Evolutionary conservation across 192 early-diverging fungal genomes (phyloP).

Genomic region (Coemansia biformis): DNA sequence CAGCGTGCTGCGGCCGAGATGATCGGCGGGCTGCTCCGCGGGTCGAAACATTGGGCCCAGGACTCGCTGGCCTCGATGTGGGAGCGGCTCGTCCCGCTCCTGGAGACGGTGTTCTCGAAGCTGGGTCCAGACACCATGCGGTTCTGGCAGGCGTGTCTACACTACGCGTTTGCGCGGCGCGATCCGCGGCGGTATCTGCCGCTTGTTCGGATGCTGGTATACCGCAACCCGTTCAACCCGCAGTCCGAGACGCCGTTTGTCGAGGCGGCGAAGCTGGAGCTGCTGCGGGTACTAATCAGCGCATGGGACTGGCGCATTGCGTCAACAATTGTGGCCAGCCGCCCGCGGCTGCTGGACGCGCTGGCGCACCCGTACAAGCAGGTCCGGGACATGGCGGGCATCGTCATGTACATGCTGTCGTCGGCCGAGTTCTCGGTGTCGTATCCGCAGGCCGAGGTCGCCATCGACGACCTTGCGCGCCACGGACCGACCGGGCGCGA

Average conservation of each 20-base stretch:
- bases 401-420: constrained; percentile 61
- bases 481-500: constrained; percentile 43
- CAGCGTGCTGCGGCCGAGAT: constrained; percentile 82
- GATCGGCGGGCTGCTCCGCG: constrained; percentile 73
- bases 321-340: constrained; percentile 29
- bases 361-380: constrained; percentile 84
- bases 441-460: constrained; percentile 38
- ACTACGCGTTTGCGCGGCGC: constrained; percentile 57
- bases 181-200: constrained; percentile 79
- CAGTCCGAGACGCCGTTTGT: constrained; percentile 75
- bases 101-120: constrained; percentile 57
- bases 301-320: constrained; percentile 68
- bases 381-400: constrained; percentile 75
- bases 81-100: constrained; percentile 61
- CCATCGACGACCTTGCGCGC: constrained; percentile 40
- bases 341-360: constrained; percentile 35
- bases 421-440: constrained; percentile 61
- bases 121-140: constrained; percentile 68
- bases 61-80: constrained; percentile 55
- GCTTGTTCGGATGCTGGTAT: constrained; percentile 63
- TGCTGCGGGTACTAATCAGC: constrained; percentile 58
- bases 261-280: constrained; percentile 75
- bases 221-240: constrained; percentile 59
- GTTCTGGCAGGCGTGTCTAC: constrained; percentile 71
- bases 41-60: constrained; percentile 79